Base-by-base conservation (phyloP, 768 basidiomycete species). In the Boletus fagicola region DNA sequence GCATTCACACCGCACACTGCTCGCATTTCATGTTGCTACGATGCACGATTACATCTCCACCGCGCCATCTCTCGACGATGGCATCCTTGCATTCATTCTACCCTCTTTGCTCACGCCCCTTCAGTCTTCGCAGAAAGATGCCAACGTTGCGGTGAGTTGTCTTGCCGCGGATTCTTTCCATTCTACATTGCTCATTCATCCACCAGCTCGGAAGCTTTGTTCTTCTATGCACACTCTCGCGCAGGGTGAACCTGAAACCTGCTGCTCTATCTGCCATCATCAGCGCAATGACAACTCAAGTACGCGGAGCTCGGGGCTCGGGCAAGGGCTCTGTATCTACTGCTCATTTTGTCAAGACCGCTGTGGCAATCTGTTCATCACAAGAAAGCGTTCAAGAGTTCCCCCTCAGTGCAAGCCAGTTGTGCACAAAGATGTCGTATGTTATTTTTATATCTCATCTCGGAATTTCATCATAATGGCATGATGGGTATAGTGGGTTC, bases 1-100 rank as follows among this genome's bases (percentile, higher is more conserved):
- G 2, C 68, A 71, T 54, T 66, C 70, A n/a, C 86, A 96, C 68
- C 86, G 86, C 38, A 82, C 88, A 0, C 74, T 98, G 16, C 72
- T 93, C 44, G 85, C 86, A 1, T 98, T 98, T 74, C 91, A 92
- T 70, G 82, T 89, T 8, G 86, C 89, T 8, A 82, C 82, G 0
- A 73, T 93, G 44, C 83, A 94, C 35, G 93, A 92, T 40, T 95
- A 89, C 65, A 77, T 99, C 39, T 81, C 84, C 38, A 75, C 79
- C 44, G 75, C 70, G 35, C 79, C 85, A 53, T 61, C 68, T 5
- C 65, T 90, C 33, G 83, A 88, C 62, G 88, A 90, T 67, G 86
- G 85, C 18, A 78, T 81, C 0, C 71, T 87, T 15, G 87, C 86
- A 0, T 81, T 83, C 65, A 60, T 91, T 11, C 69, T 93, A 0